Evolutionary conservation across 768 basidiomycete genomes (phyloP).

Genomic region (Exidia glandulosa): DNA sequence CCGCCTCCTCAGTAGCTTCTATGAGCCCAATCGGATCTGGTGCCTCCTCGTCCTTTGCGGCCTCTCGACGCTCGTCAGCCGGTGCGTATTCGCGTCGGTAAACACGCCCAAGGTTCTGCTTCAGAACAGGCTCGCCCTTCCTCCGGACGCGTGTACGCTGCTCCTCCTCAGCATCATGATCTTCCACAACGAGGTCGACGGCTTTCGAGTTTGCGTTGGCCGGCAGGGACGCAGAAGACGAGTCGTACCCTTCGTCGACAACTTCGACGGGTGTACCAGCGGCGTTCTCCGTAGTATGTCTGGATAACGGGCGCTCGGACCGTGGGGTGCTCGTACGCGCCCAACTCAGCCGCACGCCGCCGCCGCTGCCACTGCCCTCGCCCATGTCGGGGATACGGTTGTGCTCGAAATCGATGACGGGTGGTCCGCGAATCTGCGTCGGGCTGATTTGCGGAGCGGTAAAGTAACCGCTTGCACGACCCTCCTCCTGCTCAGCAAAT

Average conservation of each 20-base stretch:
- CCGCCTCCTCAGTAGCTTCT: not conserved
- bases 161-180: constrained; percentile 40
- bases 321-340: constrained; percentile 15
- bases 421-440: constrained; percentile 12
- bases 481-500: constrained; percentile 1
- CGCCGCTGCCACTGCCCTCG: constrained; percentile 2
- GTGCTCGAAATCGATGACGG: constrained; percentile 39
- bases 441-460: not conserved
- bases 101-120: not conserved
- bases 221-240: constrained; percentile 3
- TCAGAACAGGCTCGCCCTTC: constrained; percentile 45
- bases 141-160: constrained; percentile 42
- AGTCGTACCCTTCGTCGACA: not conserved
- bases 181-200: constrained; percentile 81
- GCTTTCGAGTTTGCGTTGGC: constrained; percentile 38
- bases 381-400: constrained; percentile 24
- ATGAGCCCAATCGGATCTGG: not conserved
- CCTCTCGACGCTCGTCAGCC: not conserved
- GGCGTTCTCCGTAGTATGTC: not conserved
- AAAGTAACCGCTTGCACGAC: constrained; percentile 11
- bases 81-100: not conserved
- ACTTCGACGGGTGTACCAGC: not conserved
- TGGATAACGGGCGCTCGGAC: not conserved
- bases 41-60: not conserved
- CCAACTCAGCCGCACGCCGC: constrained; percentile 38